Evolutionary conservation across 805 yeast species (phyloP), one percentile per base, ranked within the genome.

Genomic region (Metschnikowia santaceciliae): DNA sequence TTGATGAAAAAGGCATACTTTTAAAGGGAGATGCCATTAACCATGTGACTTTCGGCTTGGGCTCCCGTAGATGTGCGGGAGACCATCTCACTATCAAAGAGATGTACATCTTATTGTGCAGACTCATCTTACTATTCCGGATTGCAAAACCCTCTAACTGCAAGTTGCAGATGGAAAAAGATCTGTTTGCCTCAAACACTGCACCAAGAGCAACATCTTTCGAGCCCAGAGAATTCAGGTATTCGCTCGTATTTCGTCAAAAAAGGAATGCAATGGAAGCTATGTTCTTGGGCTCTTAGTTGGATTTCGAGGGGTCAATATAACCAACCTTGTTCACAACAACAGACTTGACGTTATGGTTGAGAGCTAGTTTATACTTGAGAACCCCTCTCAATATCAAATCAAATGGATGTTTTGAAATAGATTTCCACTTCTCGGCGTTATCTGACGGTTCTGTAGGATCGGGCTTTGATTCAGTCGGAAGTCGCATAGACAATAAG

Each of bases 371-470:
- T 46, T 79, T 80, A 67, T 92, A 92, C 61, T 80, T 82, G 63
- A 92, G 76, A 20, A 84, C 82, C 1, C 98, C 98, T 46, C 96
- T 75, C 3, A 92, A 76, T 19, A 90, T 86, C 57, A 92, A 71
- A 53, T 90, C 96, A 65, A 91, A 92, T 11, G 96, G 96, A 62
- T 88, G 80, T 53, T 81, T 79, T 10, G 86, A 82, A 11, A 92
- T 80, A 11, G 74, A 72, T 47, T 80, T 79, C 98, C 98, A 91
- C 61, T 83, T 83, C 48, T 78, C 67, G 2, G 75, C 67, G 49
- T 74, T 74, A 54, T 74, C 78, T 1, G 71, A 70, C 7, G 47
- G 42, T 22, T 32, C 40, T n/a, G 37, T 13, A n/a, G 35, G 32
- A 6, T 26, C 34, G 7, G 19, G 22, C 7, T 34, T 46, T 8